phyloP scores from a whole-genome alignment of 2,329 filamentous ascomycete genomes.

The Colletotrichum viniferum region DNA sequence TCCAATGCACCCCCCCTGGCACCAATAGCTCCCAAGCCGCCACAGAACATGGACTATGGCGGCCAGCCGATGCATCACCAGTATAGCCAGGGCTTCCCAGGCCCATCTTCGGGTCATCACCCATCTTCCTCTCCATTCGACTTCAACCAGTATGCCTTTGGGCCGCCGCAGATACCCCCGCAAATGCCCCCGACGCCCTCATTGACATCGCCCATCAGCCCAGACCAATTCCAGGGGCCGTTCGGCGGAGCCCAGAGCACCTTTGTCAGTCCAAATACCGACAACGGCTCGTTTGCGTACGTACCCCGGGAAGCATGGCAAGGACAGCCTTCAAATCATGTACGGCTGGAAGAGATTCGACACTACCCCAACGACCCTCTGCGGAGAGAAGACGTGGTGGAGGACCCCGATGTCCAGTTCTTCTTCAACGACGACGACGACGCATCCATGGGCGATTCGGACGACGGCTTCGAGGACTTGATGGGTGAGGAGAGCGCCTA shows the following conservation, averaged over 20 bases:
- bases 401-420: conserved; percentile 35
- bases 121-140: conserved; percentile 16
- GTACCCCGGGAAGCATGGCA: background rate
- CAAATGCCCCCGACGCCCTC: conserved; percentile 18
- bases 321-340: background rate
- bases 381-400: background rate
- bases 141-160: conserved; percentile 27
- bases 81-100: conserved; percentile 32
- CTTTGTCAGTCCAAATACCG: conserved; percentile 6
- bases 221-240: conserved; percentile 19
- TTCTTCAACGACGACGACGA: conserved; percentile 62
- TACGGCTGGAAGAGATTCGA: background rate
- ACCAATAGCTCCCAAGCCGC: conserved; percentile 59
- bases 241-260: background rate
- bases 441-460: conserved; percentile 64
- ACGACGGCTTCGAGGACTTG: conserved; percentile 56
- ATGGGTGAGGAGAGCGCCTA: conserved; percentile 38
- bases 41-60: conserved; percentile 37
- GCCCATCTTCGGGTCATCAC: conserved; percentile 20
- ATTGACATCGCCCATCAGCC: conserved; percentile 7
- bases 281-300: background rate
- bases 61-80: conserved; percentile 29
- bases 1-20: conserved; percentile 42
- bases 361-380: background rate
- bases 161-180: background rate